Evolutionary conservation across 176 grass and related monocot species (phyloP).

Genomic region (Alopecurus myosuroides): DNA sequence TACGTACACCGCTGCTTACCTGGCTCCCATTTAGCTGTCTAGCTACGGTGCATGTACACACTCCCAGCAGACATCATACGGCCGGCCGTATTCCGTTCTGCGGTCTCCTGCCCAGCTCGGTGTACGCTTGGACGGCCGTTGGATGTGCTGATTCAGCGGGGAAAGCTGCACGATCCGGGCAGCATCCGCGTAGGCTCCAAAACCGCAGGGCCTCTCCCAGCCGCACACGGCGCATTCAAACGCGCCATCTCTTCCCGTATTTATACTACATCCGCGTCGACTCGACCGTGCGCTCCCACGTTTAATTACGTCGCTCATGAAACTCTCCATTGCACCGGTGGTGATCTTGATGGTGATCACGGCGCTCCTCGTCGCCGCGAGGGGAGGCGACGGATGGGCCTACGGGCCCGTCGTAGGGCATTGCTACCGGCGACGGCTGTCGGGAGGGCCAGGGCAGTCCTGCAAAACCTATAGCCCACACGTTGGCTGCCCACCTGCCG

Average conservation of each 20-base stretch:
- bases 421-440: neutral
- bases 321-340: too few relatives aligned
- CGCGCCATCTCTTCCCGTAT: too few relatives aligned
- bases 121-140: neutral
- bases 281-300: too few relatives aligned
- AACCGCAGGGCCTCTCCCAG: too few relatives aligned
- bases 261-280: too few relatives aligned
- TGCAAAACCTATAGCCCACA: neutral
- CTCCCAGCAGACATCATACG: neutral
- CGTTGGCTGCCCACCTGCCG: neutral
- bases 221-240: too few relatives aligned
- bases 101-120: neutral
- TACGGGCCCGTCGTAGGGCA: neutral
- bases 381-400: neutral
- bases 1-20: too few relatives aligned
- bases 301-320: too few relatives aligned
- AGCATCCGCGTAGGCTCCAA: slow-evolving; percentile 35
- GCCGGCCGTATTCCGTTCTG: neutral
- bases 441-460: neutral
- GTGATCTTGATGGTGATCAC: too few relatives aligned
- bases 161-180: neutral
- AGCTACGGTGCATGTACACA: neutral
- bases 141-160: neutral
- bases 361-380: neutral
- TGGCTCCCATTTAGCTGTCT: neutral